Base-by-base conservation (phyloP, 441 rosid species). In the Sinapis alba region DNA sequence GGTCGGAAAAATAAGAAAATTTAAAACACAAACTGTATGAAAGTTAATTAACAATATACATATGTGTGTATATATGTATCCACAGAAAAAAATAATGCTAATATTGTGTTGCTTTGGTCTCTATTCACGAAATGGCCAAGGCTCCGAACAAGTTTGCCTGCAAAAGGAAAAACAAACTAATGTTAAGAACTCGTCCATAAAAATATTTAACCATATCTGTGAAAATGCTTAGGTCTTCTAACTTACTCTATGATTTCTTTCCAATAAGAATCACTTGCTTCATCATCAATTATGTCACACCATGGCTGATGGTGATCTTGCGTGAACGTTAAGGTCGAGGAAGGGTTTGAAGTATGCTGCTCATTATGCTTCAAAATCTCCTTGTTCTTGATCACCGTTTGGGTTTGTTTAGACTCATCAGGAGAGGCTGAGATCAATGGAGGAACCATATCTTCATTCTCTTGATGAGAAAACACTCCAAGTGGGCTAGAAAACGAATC, bases 201-300 rank as follows among this genome's bases (percentile, higher is more conserved):
- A 38, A 28, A 3, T 4, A 20, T 13, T n/a, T 1, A 41, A 19
- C 24, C 13, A 41, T 18, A 18, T 65, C 30, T 26, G 16, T 15
- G 59, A 10, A 65, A 63, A 38, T 38, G 53, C 15, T 21, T 34
- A 34, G 16, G 10, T 67, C 47, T 15, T 38, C 5, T 20, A 85
- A 74, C 82, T 65, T 83, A 87, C 83, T 87, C 82, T 19, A 90
- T 85, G 76, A 90, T 72, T 11, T 87, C 90, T 81, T 83, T 83
- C 93, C 93, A 90, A 74, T 73, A 87, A 72, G 88, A 84, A 66
- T 75, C 87, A 62, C 76, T 82, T 28, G 76, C 65, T 75, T 87
- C 92, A 61, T 87, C 86, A 38, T 87, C 87, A 64, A 86, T 76
- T 12, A 76, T 64, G 45, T 86, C 77, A 78, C 71, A 62, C 81